Base-by-base conservation (phyloP, 441 rosid genomes). In the Erodium texanum region DNA sequence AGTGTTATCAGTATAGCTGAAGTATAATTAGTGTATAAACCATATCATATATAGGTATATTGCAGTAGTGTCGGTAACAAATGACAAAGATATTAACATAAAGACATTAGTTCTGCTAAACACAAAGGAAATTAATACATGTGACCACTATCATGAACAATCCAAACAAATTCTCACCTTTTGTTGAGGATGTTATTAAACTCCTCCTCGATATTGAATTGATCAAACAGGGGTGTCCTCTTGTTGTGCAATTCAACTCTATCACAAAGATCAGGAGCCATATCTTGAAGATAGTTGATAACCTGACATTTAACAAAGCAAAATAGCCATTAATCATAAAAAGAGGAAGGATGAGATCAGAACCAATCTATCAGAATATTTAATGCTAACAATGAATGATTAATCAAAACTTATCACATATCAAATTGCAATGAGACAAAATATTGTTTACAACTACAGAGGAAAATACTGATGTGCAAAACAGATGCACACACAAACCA, bases 191-290 rank as follows among this genome's bases (percentile, higher is more conserved):
- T 91, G 64, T 79, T 87, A 76, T 86, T 82, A 52, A 93, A 88
- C 84, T 91, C 99, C 65, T 86, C 96, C 74, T 93, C 97, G 70
- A 93, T 81, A 65, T 83, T 80, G 79, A 83, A 93, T 81, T 85
- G 88, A 80, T 89, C 95, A 81, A 93, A 91, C 74, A 93, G 88
- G 59, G 96, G 95, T 74, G 76, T 82, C 71, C 86, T 82, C 83
- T 85, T 86, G 63, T 88, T 81, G 77, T 86, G 81, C 73, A 93
- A 71, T 83, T 89, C 93, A 69, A 91, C 96, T 62, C 91, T 87
- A 73, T 83, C 83, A 79, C 97, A 91, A 76, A 93, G 97, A 88
- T 85, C 85, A 72, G 96, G 89, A 74, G 99, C 99, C 73, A 93
- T 87, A 63, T 89, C 97, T 80, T 91, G 99, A 79, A 93, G 89